A percentile compares a stretch with the other conserved stretches of the same genome.
phyloP scores from a whole-genome alignment of 1,284 basidiomycete genomes.

The Cystobasidium pallidum region DNA sequence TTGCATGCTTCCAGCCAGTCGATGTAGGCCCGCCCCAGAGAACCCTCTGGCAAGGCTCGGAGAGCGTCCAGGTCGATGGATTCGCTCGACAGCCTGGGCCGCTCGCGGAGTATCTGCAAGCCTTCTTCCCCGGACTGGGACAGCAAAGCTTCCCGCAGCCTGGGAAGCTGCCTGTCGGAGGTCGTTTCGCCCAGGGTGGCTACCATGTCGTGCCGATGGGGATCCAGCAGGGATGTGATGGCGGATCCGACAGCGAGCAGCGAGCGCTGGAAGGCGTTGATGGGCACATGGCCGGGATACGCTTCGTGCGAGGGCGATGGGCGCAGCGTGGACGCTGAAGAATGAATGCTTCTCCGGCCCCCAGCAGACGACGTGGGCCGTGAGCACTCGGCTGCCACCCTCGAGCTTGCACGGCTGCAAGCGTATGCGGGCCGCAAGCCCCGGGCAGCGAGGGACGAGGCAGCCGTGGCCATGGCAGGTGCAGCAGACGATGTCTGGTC shows the following conservation, averaged over 20 bases:
- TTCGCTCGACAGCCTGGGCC: constrained; percentile 77
- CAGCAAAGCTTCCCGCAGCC: constrained; percentile 31
- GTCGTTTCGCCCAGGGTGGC: constrained; percentile 90
- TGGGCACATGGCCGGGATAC: constrained; percentile 75
- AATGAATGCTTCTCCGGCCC: background rate
- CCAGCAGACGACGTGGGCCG: too few relatives aligned
- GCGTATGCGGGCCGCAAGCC: background rate
- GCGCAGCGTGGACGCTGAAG: background rate
- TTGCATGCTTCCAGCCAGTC: constrained; percentile 88
- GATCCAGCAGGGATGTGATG: constrained; percentile 78
- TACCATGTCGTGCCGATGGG: constrained; percentile 87
- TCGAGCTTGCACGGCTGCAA: background rate
- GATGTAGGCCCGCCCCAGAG: constrained; percentile 83
- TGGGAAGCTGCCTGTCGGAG: constrained; percentile 53
- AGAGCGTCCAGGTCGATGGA: constrained; percentile 72
- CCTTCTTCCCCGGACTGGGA: constrained; percentile 63
- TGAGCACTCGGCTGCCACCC: background rate
- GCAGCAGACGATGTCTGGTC: too few relatives aligned
- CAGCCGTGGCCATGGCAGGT: background rate
- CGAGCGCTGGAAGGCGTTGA: constrained; percentile 77
- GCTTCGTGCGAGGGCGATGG: constrained; percentile 32
- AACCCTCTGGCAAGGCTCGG: constrained; percentile 73
- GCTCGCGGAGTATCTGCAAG: constrained; percentile 75
- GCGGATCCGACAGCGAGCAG: constrained; percentile 86
- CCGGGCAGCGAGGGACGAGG: background rate